Conservation (phyloP, 2,329 filamentous ascomycete genomes). For the Paecilomyces variotii region DNA sequence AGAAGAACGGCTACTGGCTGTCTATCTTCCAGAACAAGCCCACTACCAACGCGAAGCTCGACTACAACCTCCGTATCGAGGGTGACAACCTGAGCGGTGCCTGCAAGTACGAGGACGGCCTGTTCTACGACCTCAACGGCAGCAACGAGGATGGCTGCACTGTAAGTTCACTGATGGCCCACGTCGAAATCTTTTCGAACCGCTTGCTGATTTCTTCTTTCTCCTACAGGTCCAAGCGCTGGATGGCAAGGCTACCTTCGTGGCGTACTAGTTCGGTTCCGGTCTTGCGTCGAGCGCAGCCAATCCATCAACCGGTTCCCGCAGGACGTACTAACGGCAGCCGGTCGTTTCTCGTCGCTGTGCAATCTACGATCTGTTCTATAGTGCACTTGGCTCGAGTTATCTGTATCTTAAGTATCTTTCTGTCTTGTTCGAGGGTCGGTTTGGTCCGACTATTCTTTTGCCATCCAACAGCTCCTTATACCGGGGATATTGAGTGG, state of each 20-base stretch:
- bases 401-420: neutral
- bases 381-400: neutral
- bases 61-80: constrained; percentile 70
- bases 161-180: constrained; percentile 47
- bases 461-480: neutral
- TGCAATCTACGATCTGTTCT: neutral
- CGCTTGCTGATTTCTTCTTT: neutral
- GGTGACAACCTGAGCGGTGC: constrained; percentile 53
- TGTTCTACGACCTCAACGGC: constrained; percentile 48
- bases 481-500: neutral
- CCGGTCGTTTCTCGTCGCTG: neutral
- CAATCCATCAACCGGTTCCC: constrained; percentile 54
- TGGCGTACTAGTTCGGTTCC: neutral
- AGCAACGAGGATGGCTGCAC: constrained; percentile 63
- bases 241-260: neutral
- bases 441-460: neutral
- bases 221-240: neutral
- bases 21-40: constrained; percentile 80
- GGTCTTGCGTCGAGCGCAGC: neutral
- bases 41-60: constrained; percentile 59
- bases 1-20: constrained; percentile 65
- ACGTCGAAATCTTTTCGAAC: neutral
- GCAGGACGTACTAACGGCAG: neutral
- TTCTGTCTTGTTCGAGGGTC: neutral
- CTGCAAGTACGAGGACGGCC: constrained; percentile 60